Evolutionary conservation across 352 stramenopile species (phyloP).

Genomic region (Porosira glacialis): DNA sequence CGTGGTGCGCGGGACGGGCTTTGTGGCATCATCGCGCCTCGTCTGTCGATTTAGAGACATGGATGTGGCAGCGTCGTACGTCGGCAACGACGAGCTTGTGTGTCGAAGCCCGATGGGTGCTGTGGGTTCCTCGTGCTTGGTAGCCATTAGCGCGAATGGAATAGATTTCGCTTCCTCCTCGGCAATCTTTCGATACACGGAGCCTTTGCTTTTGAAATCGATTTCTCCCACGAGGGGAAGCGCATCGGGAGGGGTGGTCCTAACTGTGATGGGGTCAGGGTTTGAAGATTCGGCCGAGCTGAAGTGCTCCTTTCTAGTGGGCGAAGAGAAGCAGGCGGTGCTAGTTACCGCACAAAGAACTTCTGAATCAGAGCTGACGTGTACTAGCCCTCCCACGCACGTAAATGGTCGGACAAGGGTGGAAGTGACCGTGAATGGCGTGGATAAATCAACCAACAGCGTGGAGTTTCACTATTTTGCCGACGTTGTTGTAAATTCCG

Average conservation of each 20-base stretch:
- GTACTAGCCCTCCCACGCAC: constrained; percentile 37
- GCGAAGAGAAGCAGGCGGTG: constrained; percentile 12
- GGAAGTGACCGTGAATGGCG: constrained; percentile 73
- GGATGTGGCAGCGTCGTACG: constrained; percentile 21
- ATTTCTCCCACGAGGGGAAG: constrained; percentile 34
- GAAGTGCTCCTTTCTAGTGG: constrained; percentile 24
- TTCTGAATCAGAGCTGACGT: constrained; percentile 25
- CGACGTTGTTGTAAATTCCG: constrained; percentile 21
- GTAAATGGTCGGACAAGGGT: constrained; percentile 41
- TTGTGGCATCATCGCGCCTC: constrained; percentile 19
- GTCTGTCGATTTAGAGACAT: constrained; percentile 31
- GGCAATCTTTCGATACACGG: constrained; percentile 33
- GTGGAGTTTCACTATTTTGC: constrained; percentile 24
- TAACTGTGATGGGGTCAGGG: constrained; percentile 27
- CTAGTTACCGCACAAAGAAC: constrained; percentile 12
- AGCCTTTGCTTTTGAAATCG: constrained; percentile 22
- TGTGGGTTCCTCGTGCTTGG: constrained; percentile 9
- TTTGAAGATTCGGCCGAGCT: constrained; percentile 34
- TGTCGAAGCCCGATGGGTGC: constrained; percentile 30
- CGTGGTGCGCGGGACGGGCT: constrained; percentile 28
- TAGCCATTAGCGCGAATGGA: constrained; percentile 42
- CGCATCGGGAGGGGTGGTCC: constrained; percentile 15
- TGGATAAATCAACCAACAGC: constrained; percentile 47
- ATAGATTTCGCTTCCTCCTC: constrained; percentile 24
- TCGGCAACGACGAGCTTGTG: constrained; percentile 11